A percentile compares a stretch with the other conserved stretches of the same genome.
phyloP scores from a whole-genome alignment of 2,329 filamentous ascomycete species.

The Botryotinia calthae region DNA sequence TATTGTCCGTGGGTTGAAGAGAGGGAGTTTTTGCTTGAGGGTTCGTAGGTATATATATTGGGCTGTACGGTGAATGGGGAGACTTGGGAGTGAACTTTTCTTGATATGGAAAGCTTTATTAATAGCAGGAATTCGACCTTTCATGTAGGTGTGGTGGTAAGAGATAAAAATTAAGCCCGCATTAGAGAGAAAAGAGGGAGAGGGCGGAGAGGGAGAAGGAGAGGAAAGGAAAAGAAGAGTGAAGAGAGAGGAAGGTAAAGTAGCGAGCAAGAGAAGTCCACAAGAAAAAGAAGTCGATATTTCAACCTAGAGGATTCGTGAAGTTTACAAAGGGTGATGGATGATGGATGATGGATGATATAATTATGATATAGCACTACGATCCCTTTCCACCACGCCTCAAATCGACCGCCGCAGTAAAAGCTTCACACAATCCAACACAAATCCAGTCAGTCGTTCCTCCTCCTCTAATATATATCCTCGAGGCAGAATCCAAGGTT shows the following conservation, averaged over 20 bases:
- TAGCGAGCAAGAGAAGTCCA: neutral
- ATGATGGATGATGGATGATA: too few relatives aligned
- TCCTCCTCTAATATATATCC: neutral
- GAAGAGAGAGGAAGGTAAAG: too few relatives aligned
- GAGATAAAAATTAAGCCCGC: too few relatives aligned
- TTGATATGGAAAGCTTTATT: neutral
- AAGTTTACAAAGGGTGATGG: too few relatives aligned
- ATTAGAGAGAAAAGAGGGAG: neutral
- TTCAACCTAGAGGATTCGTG: too few relatives aligned
- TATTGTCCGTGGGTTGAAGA: neutral
- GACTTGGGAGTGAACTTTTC: neutral
- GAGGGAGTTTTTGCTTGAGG: neutral
- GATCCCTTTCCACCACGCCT: neutral
- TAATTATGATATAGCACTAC: too few relatives aligned
- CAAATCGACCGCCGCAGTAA: neutral
- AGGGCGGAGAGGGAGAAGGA: too few relatives aligned
- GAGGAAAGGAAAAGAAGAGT: too few relatives aligned
- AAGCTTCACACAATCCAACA: neutral
- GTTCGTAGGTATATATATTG: neutral
- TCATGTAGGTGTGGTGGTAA: too few relatives aligned
- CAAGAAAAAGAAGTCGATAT: neutral
- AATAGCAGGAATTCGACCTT: neutral
- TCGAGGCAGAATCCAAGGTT: neutral
- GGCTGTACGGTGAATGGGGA: neutral
- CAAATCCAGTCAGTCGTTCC: neutral